Evolutionary conservation across 2,329 filamentous ascomycete species (phyloP).

Genomic region (Mycosphaerella arachidis): DNA sequence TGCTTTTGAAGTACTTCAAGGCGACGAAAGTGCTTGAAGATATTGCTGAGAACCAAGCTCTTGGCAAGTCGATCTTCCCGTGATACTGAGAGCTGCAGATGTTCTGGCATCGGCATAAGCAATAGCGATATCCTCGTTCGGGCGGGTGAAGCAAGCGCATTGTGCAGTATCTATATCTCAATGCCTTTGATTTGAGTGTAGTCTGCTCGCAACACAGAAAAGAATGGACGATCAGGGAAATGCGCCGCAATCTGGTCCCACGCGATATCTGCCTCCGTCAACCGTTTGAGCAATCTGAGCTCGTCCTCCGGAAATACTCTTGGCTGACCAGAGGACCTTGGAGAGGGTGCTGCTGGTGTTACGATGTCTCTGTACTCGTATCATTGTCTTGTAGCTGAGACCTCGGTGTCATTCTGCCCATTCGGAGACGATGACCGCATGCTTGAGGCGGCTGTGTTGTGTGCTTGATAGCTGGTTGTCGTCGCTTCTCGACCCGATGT

Average conservation of each 20-base stretch:
- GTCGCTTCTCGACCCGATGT: not conserved
- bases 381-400: too few relatives aligned
- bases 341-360: not conserved
- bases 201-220: not conserved
- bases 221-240: not conserved
- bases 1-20: slow-evolving; percentile 1
- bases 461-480: not conserved
- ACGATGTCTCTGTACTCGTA: not conserved
- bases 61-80: not conserved
- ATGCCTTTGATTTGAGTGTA: not conserved
- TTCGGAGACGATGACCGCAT: too few relatives aligned
- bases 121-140: too few relatives aligned
- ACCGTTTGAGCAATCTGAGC: not conserved
- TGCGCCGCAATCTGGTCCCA: not conserved
- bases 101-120: too few relatives aligned
- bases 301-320: not conserved
- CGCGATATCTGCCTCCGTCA: not conserved
- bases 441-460: not conserved
- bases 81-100: not conserved
- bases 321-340: not conserved
- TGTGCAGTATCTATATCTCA: not conserved
- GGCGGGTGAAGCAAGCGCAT: too few relatives aligned
- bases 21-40: not conserved
- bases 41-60: not conserved
- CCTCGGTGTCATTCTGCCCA: too few relatives aligned